Percentiles rank a stretch among this genome's conserved stretches.
phyloP scores from a whole-genome alignment of 441 rosid genomes.

The Corymbia citriodora region DNA sequence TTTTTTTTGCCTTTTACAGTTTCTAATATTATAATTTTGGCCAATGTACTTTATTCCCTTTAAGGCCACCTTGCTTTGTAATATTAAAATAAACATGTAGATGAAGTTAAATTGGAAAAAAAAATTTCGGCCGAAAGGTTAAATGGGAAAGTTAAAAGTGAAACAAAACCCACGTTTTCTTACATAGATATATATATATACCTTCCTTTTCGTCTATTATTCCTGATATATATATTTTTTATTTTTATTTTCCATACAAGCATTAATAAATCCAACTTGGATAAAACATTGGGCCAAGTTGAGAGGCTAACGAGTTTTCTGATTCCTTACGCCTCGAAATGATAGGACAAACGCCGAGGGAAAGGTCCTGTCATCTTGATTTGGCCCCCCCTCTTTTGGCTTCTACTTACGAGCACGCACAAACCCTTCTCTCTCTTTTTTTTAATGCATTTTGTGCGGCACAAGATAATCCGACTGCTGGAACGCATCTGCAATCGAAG shows the following conservation, averaged over 20 bases:
- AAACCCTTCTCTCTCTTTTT: neutral
- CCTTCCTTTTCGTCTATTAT: neutral
- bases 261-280: neutral
- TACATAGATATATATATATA: neutral
- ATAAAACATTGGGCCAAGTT: neutral
- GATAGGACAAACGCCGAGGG: neutral
- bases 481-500: neutral
- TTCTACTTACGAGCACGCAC: neutral
- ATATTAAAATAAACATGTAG: neutral
- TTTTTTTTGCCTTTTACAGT: neutral
- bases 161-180: neutral
- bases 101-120: neutral
- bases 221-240: neutral
- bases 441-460: neutral
- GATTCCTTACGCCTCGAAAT: neutral
- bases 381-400: neutral
- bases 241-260: accelerated
- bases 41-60: neutral
- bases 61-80: neutral
- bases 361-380: neutral
- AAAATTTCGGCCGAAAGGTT: too few species aligned
- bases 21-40: neutral
- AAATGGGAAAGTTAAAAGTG: neutral
- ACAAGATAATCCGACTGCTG: neutral
- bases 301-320: neutral